Evolutionary conservation across 75 land plant genomes (phyloP), one percentile per base, ranked within the genome.

Genomic region (Sequoiadendron giganteum): DNA sequence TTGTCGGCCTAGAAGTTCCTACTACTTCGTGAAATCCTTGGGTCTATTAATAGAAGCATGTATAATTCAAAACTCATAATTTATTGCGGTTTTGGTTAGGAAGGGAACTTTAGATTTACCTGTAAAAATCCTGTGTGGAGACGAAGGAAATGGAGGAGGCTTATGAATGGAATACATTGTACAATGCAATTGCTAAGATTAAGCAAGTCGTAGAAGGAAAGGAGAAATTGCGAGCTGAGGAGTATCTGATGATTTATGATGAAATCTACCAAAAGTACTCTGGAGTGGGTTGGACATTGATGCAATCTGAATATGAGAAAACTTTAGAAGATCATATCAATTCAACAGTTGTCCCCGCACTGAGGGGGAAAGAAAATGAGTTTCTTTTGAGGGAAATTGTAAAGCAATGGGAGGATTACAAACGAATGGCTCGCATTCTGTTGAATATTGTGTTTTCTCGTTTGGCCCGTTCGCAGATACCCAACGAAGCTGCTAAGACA

Each of bases 231-330:
- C 87, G 88, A 68, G 70, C 92, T 9, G 93, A 91, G 52, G 96
- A 95, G 38, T 94, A 90, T 81, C 86, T 90, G 88, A 72, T 90
- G 90, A 86, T 91, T 30, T 94, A 95, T 87, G 93, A 94, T 94
- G 93, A 95, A 2, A 92, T 97, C 49, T 97, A 96, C 86, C 91
- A 94, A 79, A 92, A 94, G 97, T 94, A 94, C 85, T 91, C 94
- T 3, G 94, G 93, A 87, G 93, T 92, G 88, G 94, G 95, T 45
- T 2, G 42, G 43, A n/a, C n/a, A n/a, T 95, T 94, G 88, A 90
- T 97, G 21, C 95, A 97, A 86, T 94, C 95, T 65, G 90, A 94
- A 88, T 97, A 94, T 56, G 76, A 89, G 81, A 94, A 93, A 85
- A 89, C 94, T 16, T 92, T 97, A 87, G 92, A 94, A 87, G 92